Evolutionary conservation across 257 asterid species (phyloP), one percentile per base, ranked within the genome.

Genomic region (Penstemon newberryi): DNA sequence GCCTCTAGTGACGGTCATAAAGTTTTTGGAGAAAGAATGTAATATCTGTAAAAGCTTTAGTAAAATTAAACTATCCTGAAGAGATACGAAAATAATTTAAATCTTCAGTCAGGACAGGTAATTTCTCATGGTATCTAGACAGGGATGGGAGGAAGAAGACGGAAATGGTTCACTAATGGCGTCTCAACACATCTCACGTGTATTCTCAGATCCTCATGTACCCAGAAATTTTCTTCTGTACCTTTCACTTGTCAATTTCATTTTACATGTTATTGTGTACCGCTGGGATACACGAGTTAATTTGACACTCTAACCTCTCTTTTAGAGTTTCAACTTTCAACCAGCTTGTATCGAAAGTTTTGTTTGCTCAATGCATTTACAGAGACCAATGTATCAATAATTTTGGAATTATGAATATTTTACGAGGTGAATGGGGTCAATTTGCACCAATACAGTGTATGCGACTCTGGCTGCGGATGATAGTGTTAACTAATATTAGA

Each of bases 401-500:
- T 44, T 52, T 45, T 57, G n/a, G 25, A 8, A 19, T 65, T 8
- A 9, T 42, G 39, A 55, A 18, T 37, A 39, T n/a, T 18, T 15
- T 33, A 59, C 6, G 25, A 43, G 44, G 49, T 50, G 63, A 38
- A 11, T 60, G 44, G 56, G 13, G 57, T 46, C 13, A 66, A 25
- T 42, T 57, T 10, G 70, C 63, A 11, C 61, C 53, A 50, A 43
- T 47, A 15, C 45, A 60, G 25, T 54, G 1, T 58, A 54, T 46
- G 63, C 63, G 58, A 33, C 53, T 61, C 43, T 70, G 9, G 38
- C 54, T 66, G 9, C 8, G 45, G 67, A 46, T 49, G 42, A 19
- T 9, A n/a, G 18, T 57, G 18, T 66, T 57, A 6, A 6, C 44
- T 49, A 46, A 52, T 56, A 59, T 38, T 65, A 43, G 69, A 19